phyloP scores from a whole-genome alignment of 1,284 basidiomycete species.

The Anthracocystis panici-leucophaei region DNA sequence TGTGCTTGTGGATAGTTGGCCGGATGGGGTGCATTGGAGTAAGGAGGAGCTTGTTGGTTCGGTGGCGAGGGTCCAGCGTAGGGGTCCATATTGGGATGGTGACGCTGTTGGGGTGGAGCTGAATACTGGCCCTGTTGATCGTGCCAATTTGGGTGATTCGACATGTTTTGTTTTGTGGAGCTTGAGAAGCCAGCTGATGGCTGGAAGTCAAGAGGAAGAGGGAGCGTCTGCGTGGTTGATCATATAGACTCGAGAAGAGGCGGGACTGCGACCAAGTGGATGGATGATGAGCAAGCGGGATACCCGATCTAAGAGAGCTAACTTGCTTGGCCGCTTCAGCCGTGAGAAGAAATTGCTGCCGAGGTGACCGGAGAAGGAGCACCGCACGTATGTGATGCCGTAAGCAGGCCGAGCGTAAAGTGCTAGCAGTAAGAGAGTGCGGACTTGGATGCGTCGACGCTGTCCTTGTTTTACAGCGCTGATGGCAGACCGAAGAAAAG shows the following conservation, averaged over 20 bases:
- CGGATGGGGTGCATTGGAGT: constrained; percentile 14
- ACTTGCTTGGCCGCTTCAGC: too few relatives aligned
- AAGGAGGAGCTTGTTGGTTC: constrained; percentile 19
- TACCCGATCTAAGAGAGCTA: too few relatives aligned
- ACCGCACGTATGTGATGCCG: too few relatives aligned
- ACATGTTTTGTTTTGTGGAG: constrained; percentile 23
- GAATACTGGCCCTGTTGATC: constrained; percentile 36
- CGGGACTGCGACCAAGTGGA: not conserved
- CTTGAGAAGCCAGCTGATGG: constrained; percentile 7
- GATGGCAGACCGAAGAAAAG: too few relatives aligned
- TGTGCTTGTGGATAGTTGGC: constrained; percentile 29
- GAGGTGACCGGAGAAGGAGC: too few relatives aligned
- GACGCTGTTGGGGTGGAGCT: constrained; percentile 23
- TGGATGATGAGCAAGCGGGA: not conserved
- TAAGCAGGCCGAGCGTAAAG: too few relatives aligned
- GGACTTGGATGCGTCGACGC: too few relatives aligned
- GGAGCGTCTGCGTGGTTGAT: not conserved
- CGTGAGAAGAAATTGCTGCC: too few relatives aligned
- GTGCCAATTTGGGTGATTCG: constrained; percentile 44
- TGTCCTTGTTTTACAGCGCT: too few relatives aligned
- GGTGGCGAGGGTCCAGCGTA: constrained; percentile 28
- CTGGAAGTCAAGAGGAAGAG: constrained; percentile 1
- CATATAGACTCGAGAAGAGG: constrained; percentile 8
- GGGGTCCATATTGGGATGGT: constrained; percentile 38
- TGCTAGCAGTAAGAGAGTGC: too few relatives aligned